phyloP scores from a whole-genome alignment of 2,329 filamentous ascomycete species.

The Pseudogymnoascus sp. region DNA sequence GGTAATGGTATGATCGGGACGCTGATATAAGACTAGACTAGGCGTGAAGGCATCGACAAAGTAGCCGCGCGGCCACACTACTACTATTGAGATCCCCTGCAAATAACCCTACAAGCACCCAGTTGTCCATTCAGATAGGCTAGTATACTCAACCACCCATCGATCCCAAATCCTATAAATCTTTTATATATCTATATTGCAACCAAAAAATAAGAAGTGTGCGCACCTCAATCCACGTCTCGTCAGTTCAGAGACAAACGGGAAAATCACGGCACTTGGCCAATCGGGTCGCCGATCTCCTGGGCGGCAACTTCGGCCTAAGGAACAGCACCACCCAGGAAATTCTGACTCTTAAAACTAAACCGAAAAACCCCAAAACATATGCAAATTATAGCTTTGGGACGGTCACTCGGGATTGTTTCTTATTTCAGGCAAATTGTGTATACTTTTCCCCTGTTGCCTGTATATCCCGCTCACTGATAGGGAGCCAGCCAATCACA shows the following conservation, averaged over 20 bases:
- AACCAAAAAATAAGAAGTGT: not conserved
- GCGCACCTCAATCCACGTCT: not conserved
- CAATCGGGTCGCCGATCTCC: slow-evolving; percentile 8
- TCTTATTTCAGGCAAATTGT: not conserved
- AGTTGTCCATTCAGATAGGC: not conserved
- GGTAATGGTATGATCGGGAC: not conserved
- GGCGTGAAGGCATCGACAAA: not conserved
- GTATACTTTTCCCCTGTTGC: not conserved
- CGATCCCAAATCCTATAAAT: not conserved
- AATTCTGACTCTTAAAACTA: not conserved
- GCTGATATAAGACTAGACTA: not conserved
- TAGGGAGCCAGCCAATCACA: not conserved
- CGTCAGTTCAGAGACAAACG: not conserved
- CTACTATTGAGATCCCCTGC: not conserved
- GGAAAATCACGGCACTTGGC: not conserved
- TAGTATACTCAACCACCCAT: not conserved
- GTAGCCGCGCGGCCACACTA: not conserved
- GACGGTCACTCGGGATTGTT: not conserved
- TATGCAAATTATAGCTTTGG: not conserved
- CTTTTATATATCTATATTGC: not conserved
- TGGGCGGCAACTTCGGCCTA: slow-evolving; percentile 1
- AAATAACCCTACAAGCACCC: not conserved
- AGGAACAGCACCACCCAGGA: not conserved
- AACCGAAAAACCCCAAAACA: not conserved
- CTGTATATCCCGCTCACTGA: not conserved